Conservation (phyloP, 768 basidiomycete species). For the Podaxis mareebaensis region DNA sequence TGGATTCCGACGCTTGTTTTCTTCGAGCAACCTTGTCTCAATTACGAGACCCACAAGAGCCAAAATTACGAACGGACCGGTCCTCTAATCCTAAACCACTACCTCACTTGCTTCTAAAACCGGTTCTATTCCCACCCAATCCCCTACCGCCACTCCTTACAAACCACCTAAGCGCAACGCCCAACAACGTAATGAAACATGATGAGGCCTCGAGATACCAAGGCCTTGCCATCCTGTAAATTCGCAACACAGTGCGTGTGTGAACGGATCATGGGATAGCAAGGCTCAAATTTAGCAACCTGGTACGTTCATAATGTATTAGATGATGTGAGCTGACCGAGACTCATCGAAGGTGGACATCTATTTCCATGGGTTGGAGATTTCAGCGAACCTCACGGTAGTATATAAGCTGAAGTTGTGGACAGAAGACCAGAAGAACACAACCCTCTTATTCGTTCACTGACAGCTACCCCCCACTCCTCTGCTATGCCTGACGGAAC, state of each 20-base stretch:
- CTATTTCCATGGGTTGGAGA: not conserved
- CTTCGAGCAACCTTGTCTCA: too few relatives aligned
- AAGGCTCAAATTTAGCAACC: not conserved
- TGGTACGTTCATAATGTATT: not conserved
- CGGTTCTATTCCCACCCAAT: too few relatives aligned
- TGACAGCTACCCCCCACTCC: not conserved
- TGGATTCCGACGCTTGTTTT: too few relatives aligned
- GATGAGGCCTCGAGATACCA: not conserved
- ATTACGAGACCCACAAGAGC: too few relatives aligned
- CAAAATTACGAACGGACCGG: too few relatives aligned
- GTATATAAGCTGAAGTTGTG: not conserved
- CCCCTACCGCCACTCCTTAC: too few relatives aligned
- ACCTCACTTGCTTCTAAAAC: too few relatives aligned
- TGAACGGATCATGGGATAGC: not conserved
- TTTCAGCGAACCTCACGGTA: not conserved
- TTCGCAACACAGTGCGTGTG: not conserved
- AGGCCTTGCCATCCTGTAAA: not conserved
- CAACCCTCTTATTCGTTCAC: not conserved
- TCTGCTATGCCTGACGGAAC: slow-evolving; percentile 10
- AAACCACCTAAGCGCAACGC: not conserved
- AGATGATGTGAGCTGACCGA: not conserved
- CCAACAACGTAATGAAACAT: not conserved
- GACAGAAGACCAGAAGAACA: not conserved
- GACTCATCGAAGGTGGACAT: not conserved
- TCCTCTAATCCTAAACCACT: too few relatives aligned